phyloP scores from a whole-genome alignment of 2,329 filamentous ascomycete species.

The Penicillium sp. region DNA sequence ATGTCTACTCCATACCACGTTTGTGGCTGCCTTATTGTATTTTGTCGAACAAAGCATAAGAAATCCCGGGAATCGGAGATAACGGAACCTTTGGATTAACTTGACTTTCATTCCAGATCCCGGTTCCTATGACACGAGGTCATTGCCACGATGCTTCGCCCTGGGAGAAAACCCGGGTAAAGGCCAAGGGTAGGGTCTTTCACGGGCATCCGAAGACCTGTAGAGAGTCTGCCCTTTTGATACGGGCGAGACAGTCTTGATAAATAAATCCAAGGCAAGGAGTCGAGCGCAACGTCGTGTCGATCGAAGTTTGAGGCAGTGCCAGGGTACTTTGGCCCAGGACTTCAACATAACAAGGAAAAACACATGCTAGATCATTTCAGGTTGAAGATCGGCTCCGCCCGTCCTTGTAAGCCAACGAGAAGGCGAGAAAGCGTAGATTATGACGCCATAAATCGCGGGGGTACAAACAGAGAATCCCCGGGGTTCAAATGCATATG shows the following conservation, averaged over 20 bases:
- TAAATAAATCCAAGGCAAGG: conserved; percentile 7
- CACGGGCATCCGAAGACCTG: background rate
- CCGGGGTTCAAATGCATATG: background rate
- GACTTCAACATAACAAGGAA: conserved; percentile 1
- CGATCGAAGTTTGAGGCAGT: conserved; percentile 20
- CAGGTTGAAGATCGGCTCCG: conserved; percentile 17
- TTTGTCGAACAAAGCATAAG: background rate
- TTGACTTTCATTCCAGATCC: background rate
- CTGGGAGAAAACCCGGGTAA: background rate
- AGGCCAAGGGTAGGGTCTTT: background rate
- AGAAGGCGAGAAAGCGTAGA: background rate
- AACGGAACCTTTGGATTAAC: background rate
- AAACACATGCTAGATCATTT: conserved; percentile 7
- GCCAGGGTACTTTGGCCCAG: conserved; percentile 14
- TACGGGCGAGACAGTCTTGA: conserved; percentile 3
- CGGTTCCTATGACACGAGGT: background rate
- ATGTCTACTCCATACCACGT: background rate
- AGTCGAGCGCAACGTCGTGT: conserved; percentile 7
- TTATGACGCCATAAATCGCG: conserved; percentile 23
- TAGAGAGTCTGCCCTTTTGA: background rate
- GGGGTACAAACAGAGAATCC: background rate
- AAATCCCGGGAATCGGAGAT: background rate
- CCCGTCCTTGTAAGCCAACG: conserved; percentile 11
- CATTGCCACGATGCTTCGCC: background rate
- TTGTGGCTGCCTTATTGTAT: background rate